These are phyloP conservation scores for Porcisia hertigi DNA, from an alignment of 208 protist genomes.

Conservation along the genomic window DNA sequence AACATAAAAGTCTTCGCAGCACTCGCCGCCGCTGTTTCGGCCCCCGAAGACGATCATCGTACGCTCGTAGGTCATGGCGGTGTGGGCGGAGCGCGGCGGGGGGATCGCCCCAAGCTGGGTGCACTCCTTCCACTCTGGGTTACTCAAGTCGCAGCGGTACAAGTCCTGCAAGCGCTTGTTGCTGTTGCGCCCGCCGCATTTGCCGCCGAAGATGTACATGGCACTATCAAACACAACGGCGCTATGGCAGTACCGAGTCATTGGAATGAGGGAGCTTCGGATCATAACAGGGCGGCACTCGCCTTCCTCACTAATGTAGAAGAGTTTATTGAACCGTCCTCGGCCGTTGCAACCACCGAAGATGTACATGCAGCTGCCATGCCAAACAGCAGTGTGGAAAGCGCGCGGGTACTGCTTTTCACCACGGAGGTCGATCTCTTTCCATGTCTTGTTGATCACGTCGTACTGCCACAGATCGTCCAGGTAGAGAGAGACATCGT, in stretches of 20 bases:
- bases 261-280: conserved; percentile 22
- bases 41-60: conserved; percentile 91
- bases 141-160: conserved; percentile 45
- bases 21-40: conserved; percentile 72
- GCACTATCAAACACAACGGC: conserved; percentile 67
- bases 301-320: conserved; percentile 68
- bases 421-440: conserved; percentile 52
- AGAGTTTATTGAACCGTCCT: conserved; percentile 85
- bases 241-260: conserved; percentile 87
- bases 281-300: conserved; percentile 29
- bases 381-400: conserved; percentile 86
- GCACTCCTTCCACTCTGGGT: conserved; percentile 53
- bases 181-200: conserved; percentile 89
- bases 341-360: conserved; percentile 90
- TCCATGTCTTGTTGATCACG: conserved; percentile 68
- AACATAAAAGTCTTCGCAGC: conserved; percentile 84
- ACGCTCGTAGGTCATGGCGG: conserved; percentile 79
- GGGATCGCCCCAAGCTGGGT: conserved; percentile 55
- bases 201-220: conserved; percentile 90
- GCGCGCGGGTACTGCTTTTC: conserved; percentile 72
- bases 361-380: conserved; percentile 67
- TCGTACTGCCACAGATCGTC: conserved; percentile 86
- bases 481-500: conserved; percentile 78
- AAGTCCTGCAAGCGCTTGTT: conserved; percentile 84
- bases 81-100: conserved; percentile 74